phyloP scores from a whole-genome alignment of 2,329 filamentous ascomycete species.

The Cytospora piceicola region DNA sequence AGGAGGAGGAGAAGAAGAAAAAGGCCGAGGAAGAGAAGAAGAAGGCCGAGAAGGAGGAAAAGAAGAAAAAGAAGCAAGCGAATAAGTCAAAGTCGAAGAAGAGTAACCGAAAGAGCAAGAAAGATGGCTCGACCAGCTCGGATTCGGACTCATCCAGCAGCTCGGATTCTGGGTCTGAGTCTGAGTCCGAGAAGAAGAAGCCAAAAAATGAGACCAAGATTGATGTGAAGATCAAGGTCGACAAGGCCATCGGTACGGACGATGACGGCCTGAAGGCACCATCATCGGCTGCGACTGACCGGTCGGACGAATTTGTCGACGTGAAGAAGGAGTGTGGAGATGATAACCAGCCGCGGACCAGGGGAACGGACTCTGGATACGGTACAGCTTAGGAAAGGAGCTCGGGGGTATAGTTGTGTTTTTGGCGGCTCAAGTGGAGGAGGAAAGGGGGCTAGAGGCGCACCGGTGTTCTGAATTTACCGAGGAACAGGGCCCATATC shows the following conservation, averaged over 20 bases:
- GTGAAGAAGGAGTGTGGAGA: slow-evolving; percentile 27
- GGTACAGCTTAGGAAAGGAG: slow-evolving; percentile 32
- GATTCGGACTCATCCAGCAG: slow-evolving; percentile 22
- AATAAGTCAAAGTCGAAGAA: slow-evolving; percentile 31
- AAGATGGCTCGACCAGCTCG: slow-evolving; percentile 22
- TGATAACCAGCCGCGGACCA: slow-evolving; percentile 23
- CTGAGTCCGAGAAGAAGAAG: slow-evolving; percentile 32
- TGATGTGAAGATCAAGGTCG: slow-evolving; percentile 13
- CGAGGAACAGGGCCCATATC: background rate
- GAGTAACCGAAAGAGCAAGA: slow-evolving; percentile 21
- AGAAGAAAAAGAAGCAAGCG: slow-evolving; percentile 36
- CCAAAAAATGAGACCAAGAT: slow-evolving; percentile 27
- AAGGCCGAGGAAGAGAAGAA: slow-evolving; percentile 37
- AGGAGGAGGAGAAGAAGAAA: slow-evolving; percentile 40
- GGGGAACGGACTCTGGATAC: slow-evolving; percentile 34
- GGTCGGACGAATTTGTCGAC: slow-evolving; percentile 31
- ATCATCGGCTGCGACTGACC: slow-evolving; percentile 13
- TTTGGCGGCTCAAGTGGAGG: too few species aligned
- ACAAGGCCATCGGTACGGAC: slow-evolving; percentile 1
- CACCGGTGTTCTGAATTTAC: background rate
- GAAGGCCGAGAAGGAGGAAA: slow-evolving; percentile 35
- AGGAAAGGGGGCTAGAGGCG: background rate
- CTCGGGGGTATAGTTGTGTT: too few species aligned
- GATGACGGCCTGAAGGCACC: slow-evolving; percentile 4
- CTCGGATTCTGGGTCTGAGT: slow-evolving; percentile 28